Evolutionary conservation across 2,329 filamentous ascomycete genomes (phyloP), one percentile per base, ranked within the genome.

Genomic region (Colletotrichum orchidophilum): DNA sequence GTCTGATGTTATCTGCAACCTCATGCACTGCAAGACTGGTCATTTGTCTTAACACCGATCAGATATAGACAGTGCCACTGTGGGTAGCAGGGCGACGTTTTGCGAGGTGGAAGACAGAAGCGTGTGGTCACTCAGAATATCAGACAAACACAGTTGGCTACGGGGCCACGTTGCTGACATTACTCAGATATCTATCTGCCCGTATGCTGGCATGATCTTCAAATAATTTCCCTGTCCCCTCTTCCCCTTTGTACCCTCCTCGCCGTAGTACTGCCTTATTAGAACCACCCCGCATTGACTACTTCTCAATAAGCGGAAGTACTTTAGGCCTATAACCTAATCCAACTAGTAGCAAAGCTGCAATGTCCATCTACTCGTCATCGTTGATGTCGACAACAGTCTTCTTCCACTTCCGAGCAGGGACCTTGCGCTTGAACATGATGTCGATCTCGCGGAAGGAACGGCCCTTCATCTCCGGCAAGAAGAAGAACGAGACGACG

Each of bases 401-500:
- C 79, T 87, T 78, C 79, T 84, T 87, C 85, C 84, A 88, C 76
- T 88, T 76, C 77, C 89, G 86, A 75, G 89, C 88, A 0, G 78
- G 83, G 33, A 90, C 79, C 63, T 79, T 79, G 75, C 89, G 87
- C 65, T 82, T 83, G 83, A 89, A 90, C 77, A 90, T 63, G 74
- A 90, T 89, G 77, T 91, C 89, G 75, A 90, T 89, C 81, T 91
- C 89, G 73, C 88, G 88, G 81, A 84, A 91, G 31, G 88, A 87
- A 49, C 86, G 82, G 75, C 81, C 75, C 83, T 88, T 88, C 84
- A 89, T 87, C 83, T 90, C 87, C 9, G 87, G 87, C 60, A 90
- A 63, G 73, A 69, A 84, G 73, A 86, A 78, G 77, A 74, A 90
- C 5, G 88, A 82, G 73, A 85, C 70, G 73, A 85, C 74, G 60